These are phyloP conservation scores for Globisporangium iwayamae DNA, from an alignment of 352 stramenopile genomes.

Conservation along the genomic window DNA sequence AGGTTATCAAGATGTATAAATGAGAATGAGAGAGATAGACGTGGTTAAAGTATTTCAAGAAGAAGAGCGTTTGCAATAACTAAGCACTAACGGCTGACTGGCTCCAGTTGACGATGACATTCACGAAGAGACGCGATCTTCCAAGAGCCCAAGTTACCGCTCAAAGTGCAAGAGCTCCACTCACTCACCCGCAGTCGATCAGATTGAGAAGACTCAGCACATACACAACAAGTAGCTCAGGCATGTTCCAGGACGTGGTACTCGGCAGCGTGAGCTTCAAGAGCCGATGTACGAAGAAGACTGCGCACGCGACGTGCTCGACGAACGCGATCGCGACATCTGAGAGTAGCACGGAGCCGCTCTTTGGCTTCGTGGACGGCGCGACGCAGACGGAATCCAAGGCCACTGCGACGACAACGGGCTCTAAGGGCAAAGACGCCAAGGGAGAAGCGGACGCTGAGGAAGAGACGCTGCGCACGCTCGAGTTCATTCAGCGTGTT, in stretches of 20 bases:
- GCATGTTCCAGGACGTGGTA: constrained; percentile 65
- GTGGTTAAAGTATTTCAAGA: constrained; percentile 2
- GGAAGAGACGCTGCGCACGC: constrained; percentile 27
- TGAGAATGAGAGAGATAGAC: constrained; percentile 12
- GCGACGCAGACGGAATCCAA: constrained; percentile 46
- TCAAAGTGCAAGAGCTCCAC: background rate
- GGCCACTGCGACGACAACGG: constrained; percentile 18
- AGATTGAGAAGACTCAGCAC: too few species aligned
- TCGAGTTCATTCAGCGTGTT: constrained; percentile 38
- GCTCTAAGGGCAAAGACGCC: constrained; percentile 21
- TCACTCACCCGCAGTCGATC: background rate
- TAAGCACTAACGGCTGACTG: too few species aligned
- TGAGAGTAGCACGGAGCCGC: constrained; percentile 45
- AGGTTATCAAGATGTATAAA: background rate
- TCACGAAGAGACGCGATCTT: constrained; percentile 13
- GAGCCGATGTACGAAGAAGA: constrained; percentile 42
- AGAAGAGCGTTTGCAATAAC: background rate
- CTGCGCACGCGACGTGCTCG: constrained; percentile 19
- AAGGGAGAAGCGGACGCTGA: constrained; percentile 25
- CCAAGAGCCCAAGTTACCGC: background rate
- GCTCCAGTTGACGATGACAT: background rate
- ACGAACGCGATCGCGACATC: constrained; percentile 32
- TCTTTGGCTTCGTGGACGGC: constrained; percentile 24
- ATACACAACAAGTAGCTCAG: too few species aligned
- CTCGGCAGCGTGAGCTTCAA: constrained; percentile 51